Percentiles rank a stretch among this genome's conserved stretches.
phyloP scores from a whole-genome alignment of 1,139 yeast species.

The Candida sanyaensis region DNA sequence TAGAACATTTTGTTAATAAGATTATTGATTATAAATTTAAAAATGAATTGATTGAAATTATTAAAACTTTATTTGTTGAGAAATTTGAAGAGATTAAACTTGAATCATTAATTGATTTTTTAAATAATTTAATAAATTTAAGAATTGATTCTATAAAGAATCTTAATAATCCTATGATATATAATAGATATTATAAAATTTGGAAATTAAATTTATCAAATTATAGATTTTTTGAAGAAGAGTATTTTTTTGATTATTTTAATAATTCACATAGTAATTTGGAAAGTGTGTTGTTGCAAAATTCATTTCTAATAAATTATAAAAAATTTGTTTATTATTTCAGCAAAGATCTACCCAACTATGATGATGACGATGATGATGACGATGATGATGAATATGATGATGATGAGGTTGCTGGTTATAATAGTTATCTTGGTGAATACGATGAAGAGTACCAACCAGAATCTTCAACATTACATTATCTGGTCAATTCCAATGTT shows the following conservation, averaged over 20 bases:
- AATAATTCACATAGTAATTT: slow-evolving; percentile 6
- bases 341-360: slow-evolving; percentile 9
- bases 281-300: slow-evolving; percentile 10
- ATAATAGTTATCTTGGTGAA: not conserved
- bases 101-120: slow-evolving; percentile 17
- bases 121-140: slow-evolving; percentile 9
- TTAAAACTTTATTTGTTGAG: slow-evolving; percentile 19
- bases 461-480: not conserved
- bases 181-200: slow-evolving; percentile 14
- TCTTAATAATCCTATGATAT: slow-evolving; percentile 12
- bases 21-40: slow-evolving; percentile 14
- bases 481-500: too few species aligned
- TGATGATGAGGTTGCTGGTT: too few species aligned
- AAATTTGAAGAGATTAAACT: slow-evolving; percentile 21
- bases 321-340: slow-evolving; percentile 13
- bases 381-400: slow-evolving; percentile 7
- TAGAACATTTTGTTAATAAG: slow-evolving; percentile 12
- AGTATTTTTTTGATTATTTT: slow-evolving; percentile 16
- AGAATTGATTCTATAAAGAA: not conserved
- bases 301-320: slow-evolving; percentile 14
- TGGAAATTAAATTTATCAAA: slow-evolving; percentile 16
- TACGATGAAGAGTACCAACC: not conserved
- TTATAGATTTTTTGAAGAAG: slow-evolving; percentile 16
- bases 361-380: slow-evolving; percentile 16
- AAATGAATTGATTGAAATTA: slow-evolving; percentile 14